These are phyloP conservation scores for Harringtonia lauricola DNA, from an alignment of 2,329 filamentous ascomycete species.

Conservation along the genomic window DNA sequence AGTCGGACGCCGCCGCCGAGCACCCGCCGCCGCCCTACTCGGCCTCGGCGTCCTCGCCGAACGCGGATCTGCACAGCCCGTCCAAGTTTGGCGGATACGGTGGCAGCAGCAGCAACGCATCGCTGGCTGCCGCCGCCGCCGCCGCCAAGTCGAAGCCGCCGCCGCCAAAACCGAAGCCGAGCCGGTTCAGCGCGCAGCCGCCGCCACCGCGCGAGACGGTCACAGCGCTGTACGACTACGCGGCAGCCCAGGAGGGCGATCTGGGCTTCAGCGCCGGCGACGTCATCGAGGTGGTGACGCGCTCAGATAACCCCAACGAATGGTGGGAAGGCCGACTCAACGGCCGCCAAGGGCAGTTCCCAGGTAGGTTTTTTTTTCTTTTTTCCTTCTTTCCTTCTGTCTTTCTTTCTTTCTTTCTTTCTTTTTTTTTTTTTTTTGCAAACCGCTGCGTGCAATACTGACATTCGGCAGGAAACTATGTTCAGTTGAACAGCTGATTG, in stretches of 20 bases:
- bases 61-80: not conserved
- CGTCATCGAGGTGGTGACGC: conserved; percentile 73
- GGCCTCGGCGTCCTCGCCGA: conserved; percentile 18
- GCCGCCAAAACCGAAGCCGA: conserved; percentile 70
- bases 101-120: conserved; percentile 15
- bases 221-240: conserved; percentile 91
- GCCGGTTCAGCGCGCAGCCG: conserved; percentile 53
- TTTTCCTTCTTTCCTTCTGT: no score
- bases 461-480: conserved; percentile 30
- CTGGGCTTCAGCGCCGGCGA: conserved; percentile 84
- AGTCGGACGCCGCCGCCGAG: conserved; percentile 33
- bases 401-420: no score
- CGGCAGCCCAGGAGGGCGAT: conserved; percentile 89
- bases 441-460: no score
- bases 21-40: conserved; percentile 65
- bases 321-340: conserved; percentile 87
- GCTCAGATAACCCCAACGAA: conserved; percentile 87
- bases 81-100: conserved; percentile 6
- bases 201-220: conserved; percentile 54
- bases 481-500: conserved; percentile 25
- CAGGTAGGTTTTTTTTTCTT: conserved; percentile 60
- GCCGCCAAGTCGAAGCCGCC: conserved; percentile 56
- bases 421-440: no score
- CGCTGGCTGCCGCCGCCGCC: conserved; percentile 29
- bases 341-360: conserved; percentile 82